These are phyloP conservation scores for Euclidium syriacum DNA, from an alignment of 345 rosid species.

Conservation along the genomic window DNA sequence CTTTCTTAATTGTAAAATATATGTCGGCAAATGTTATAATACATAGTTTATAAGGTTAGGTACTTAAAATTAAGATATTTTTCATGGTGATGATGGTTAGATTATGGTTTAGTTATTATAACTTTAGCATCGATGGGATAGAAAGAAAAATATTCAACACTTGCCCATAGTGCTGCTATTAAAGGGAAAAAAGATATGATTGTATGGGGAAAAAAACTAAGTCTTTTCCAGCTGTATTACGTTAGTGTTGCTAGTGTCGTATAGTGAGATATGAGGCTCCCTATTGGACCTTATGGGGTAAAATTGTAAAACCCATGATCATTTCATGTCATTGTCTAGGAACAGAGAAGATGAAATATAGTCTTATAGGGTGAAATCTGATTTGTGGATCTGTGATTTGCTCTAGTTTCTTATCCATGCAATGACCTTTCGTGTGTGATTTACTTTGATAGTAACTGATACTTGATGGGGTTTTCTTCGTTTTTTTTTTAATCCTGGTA, in stretches of 20 bases:
- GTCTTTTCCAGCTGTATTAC: slow-evolving; percentile 31
- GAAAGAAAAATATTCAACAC: background rate
- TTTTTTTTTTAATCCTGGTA: background rate
- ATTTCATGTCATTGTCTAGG: slow-evolving; percentile 19
- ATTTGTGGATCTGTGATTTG: slow-evolving; percentile 5
- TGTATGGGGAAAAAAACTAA: background rate
- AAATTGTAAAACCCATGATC: slow-evolving; percentile 6
- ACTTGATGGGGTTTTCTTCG: background rate
- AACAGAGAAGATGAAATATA: background rate
- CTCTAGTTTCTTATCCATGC: slow-evolving; percentile 25
- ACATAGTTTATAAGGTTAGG: background rate
- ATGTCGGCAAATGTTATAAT: slow-evolving; percentile 19
- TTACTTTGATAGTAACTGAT: slow-evolving; percentile 8
- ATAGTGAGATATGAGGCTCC: slow-evolving; percentile 21
- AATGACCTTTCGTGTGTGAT: slow-evolving; percentile 15
- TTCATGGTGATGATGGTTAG: background rate
- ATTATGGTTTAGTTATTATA: slow-evolving; percentile 1
- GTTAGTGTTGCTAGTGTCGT: slow-evolving; percentile 28
- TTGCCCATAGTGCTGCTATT: slow-evolving; percentile 21
- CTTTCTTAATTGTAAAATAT: background rate
- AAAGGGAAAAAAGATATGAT: slow-evolving; percentile 16
- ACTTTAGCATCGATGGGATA: background rate
- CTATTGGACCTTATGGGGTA: slow-evolving; percentile 16
- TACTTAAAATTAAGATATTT: slow-evolving; percentile 4
- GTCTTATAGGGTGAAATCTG: background rate